A percentile compares a stretch with the other conserved stretches of the same genome.
Evolutionary conservation across 352 stramenopile species (phyloP).

Genomic region (Phytophthora idaei): DNA sequence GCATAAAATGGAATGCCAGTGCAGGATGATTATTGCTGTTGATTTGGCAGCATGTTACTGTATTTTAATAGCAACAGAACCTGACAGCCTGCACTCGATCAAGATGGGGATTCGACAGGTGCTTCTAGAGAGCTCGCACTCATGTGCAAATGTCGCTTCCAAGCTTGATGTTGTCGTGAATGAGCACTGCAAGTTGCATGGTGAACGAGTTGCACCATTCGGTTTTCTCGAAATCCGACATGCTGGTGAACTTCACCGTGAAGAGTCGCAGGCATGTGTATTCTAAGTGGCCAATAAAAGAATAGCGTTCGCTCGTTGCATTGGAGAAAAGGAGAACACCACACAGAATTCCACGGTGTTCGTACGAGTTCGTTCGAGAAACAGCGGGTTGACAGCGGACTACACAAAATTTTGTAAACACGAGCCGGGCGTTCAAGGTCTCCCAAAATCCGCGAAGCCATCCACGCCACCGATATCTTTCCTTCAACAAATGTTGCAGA

Average conservation of each 20-base stretch:
- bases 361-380: constrained; percentile 6
- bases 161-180: neutral
- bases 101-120: constrained; percentile 15
- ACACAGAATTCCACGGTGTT: constrained; percentile 2
- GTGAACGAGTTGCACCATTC: neutral
- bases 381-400: neutral
- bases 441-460: neutral
- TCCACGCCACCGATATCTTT: neutral
- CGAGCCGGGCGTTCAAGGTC: neutral
- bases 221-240: neutral
- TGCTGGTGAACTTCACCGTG: neutral
- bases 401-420: neutral
- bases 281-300: too few species aligned
- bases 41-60: constrained; percentile 4
- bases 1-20: constrained; percentile 1
- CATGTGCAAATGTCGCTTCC: neutral
- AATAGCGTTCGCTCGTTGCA: neutral
- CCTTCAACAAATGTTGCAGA: neutral
- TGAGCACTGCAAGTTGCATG: neutral
- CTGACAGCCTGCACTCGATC: constrained; percentile 2
- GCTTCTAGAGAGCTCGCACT: constrained; percentile 15
- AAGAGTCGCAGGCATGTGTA: too few species aligned
- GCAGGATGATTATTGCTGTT: neutral
- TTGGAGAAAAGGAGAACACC: constrained; percentile 7
- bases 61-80: neutral